Evolutionary conservation across 1,284 basidiomycete species (phyloP), one percentile per base, ranked within the genome.

Genomic region (Microbotryum scabiosae): DNA sequence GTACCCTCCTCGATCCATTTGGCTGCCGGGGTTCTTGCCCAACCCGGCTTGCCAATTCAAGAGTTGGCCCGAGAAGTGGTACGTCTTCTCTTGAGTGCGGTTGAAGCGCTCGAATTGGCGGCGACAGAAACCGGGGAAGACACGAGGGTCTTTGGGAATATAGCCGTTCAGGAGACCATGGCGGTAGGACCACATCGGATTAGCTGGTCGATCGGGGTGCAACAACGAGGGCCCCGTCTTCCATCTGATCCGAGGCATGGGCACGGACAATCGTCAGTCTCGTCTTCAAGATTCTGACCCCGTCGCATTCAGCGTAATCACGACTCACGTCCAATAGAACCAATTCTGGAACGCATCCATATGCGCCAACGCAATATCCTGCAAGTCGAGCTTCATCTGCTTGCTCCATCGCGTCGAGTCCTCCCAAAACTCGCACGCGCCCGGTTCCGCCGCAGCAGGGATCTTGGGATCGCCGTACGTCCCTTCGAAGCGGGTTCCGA

Each of bases 321-420:
- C 14, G 36, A 45, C 53, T 14, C 32, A 96, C 6, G 89, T 93
- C 91, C 92, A 96, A 82, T 93, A 94, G 81, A 93, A 93, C 78
- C 82, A 94, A 75, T 94, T 85, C 56, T 62, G 66, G 41, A 66
- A 60, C 4, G 69, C 85, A 73, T 91, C 89, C 90, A 94, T 94
- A 51, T 72, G 85, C 18, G 85, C 82, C 70, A 85, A 68, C 2
- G 88, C 85, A 69, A 90, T 87, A 61, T 83, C 74, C 71, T 78
- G 77, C 64, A 88, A 80, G 44, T 76, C 78, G 16, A 76, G 71
- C 75, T 89, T 91, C 73, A 80, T 84, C 7, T 75, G 71, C 25
- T 76, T 68, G 68, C 79, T 74, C 81, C 85, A 94, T 55, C 71
- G 81, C 63, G 81, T 77, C 75, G 81, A 90, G 73, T 91, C 82